These are phyloP conservation scores for Leptographium lundbergii DNA, from an alignment of 2,329 filamentous ascomycete genomes.

Conservation along the genomic window DNA sequence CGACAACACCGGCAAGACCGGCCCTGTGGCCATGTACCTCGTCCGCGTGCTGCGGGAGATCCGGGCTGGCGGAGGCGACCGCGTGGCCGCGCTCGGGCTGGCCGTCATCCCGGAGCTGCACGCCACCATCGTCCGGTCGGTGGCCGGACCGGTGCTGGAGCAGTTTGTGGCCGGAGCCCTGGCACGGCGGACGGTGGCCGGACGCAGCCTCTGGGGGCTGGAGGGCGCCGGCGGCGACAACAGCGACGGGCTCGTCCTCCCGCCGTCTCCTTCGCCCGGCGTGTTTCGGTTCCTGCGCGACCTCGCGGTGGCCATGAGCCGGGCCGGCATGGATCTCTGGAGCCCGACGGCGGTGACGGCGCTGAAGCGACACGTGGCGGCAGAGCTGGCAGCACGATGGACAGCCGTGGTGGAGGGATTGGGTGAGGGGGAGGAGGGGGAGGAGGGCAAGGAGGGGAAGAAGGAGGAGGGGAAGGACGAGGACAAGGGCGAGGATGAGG, in stretches of 20 bases:
- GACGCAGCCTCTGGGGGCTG: slow-evolving; percentile 69
- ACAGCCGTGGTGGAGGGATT: slow-evolving; percentile 17
- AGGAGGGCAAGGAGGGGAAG: slow-evolving; percentile 8
- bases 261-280: slow-evolving; percentile 64
- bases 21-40: slow-evolving; percentile 49
- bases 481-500: slow-evolving; percentile 15
- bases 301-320: slow-evolving; percentile 54
- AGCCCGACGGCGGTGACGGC: slow-evolving; percentile 50
- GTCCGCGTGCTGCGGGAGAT: slow-evolving; percentile 65
- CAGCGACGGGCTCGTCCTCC: slow-evolving; percentile 63
- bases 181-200: slow-evolving; percentile 36
- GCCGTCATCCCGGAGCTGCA: slow-evolving; percentile 54
- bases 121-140: slow-evolving; percentile 39
- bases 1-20: too few relatives aligned
- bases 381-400: slow-evolving; percentile 39
- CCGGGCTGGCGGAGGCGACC: slow-evolving; percentile 21
- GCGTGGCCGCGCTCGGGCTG: slow-evolving; percentile 29
- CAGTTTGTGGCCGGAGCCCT: slow-evolving; percentile 30
- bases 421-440: slow-evolving; percentile 12
- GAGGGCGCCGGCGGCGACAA: too few relatives aligned
- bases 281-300: slow-evolving; percentile 60
- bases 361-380: slow-evolving; percentile 46
- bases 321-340: slow-evolving; percentile 69
- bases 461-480: slow-evolving; percentile 41
- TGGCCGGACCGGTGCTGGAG: slow-evolving; percentile 36